Conservation (phyloP, 129 eudicot species). For the Chrysanthemum lavandulifolium region DNA sequence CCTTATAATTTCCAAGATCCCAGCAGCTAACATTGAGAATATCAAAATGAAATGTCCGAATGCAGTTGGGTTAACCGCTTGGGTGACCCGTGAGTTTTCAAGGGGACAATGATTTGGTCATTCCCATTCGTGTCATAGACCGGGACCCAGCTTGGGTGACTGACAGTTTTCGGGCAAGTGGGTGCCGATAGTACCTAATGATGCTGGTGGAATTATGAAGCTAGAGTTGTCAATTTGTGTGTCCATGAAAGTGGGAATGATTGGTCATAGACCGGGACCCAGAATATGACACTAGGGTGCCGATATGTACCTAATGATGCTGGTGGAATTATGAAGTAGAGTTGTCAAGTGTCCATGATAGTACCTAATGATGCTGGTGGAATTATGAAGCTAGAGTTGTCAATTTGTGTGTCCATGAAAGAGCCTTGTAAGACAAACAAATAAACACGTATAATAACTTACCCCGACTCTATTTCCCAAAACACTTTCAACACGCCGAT, state of each 20-base stretch:
- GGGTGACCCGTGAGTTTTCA: slow-evolving; percentile 52
- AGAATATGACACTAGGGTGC: slow-evolving; percentile 74
- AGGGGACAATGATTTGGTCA: slow-evolving; percentile 54
- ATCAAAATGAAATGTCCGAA: slow-evolving; percentile 61
- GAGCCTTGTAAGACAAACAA: too few relatives aligned
- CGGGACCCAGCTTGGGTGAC: slow-evolving; percentile 76
- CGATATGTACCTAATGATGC: too few relatives aligned
- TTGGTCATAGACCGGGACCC: slow-evolving; percentile 83
- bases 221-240: slow-evolving; percentile 26
- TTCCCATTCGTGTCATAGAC: too few relatives aligned
- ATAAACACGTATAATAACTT: too few relatives aligned
- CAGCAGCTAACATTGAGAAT: slow-evolving; percentile 65
- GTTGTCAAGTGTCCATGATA: too few relatives aligned
- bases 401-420: slow-evolving; percentile 44
- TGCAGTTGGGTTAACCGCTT: slow-evolving; percentile 68
- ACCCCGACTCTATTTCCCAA: too few relatives aligned
- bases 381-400: slow-evolving; percentile 41
- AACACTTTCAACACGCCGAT: too few relatives aligned
- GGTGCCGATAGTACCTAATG: slow-evolving; percentile 66
- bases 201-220: slow-evolving; percentile 69
- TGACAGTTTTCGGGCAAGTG: too few relatives aligned
- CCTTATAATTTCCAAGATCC: slow-evolving; percentile 44
- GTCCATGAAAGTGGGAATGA: slow-evolving; percentile 58
- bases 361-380: slow-evolving; percentile 72
- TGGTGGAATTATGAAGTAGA: too few relatives aligned